Conservation (phyloP, 1,139 yeast species). For the Suhomyces kunorum region DNA sequence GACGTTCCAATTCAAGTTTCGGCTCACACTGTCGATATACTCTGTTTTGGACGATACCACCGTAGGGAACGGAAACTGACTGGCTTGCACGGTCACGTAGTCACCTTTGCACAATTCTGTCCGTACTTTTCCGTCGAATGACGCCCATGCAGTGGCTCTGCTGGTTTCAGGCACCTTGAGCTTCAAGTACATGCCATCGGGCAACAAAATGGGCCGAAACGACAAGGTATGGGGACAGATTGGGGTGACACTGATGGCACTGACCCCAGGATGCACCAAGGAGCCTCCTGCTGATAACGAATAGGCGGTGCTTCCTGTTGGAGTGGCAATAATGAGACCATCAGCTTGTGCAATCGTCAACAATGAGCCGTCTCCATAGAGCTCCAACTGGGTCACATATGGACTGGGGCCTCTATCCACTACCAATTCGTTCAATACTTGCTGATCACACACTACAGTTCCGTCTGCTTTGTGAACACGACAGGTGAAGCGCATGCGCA, state of each 20-base stretch:
- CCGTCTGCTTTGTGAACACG: slow-evolving; percentile 60
- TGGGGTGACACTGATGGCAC: slow-evolving; percentile 87
- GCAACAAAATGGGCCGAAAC: slow-evolving; percentile 81
- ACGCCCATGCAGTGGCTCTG: slow-evolving; percentile 84
- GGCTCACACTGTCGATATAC: slow-evolving; percentile 78
- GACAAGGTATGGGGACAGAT: slow-evolving; percentile 91
- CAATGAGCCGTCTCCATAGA: slow-evolving; percentile 78
- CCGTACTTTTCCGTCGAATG: slow-evolving; percentile 82
- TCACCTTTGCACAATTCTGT: slow-evolving; percentile 72
- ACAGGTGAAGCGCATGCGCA: slow-evolving; percentile 82
- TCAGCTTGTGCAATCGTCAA: slow-evolving; percentile 89
- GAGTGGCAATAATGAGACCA: slow-evolving; percentile 85
- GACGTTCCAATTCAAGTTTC: slow-evolving; percentile 84
- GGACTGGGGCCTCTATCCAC: slow-evolving; percentile 90
- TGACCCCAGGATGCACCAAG: slow-evolving; percentile 84
- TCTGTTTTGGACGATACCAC: slow-evolving; percentile 74
- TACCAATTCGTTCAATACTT: slow-evolving; percentile 79
- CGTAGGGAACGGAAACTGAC: slow-evolving; percentile 85
- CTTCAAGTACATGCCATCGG: slow-evolving; percentile 79
- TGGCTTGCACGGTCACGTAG: slow-evolving; percentile 74
- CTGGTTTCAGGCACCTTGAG: slow-evolving; percentile 71
- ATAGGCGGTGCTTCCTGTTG: slow-evolving; percentile 92
- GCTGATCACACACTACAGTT: slow-evolving; percentile 65
- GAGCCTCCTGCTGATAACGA: slow-evolving; percentile 91
- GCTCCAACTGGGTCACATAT: slow-evolving; percentile 77